phyloP scores from a whole-genome alignment of 2,329 filamentous ascomycete species.

The Phaeosphaeriaceae sp. region DNA sequence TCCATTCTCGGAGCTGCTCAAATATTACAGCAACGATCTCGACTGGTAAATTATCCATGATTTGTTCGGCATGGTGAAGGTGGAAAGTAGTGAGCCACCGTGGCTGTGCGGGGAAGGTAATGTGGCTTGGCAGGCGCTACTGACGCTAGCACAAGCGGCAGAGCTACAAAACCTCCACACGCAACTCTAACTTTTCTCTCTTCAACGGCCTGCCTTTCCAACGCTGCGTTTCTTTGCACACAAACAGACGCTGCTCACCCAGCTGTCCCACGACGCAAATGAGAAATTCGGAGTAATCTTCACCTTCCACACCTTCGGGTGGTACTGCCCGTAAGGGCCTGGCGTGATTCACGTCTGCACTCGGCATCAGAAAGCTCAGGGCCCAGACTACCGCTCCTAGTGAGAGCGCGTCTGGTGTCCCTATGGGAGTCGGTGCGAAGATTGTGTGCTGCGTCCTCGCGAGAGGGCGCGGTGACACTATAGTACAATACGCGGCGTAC shows the following conservation, averaged over 20 bases:
- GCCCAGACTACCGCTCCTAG: constrained; percentile 46
- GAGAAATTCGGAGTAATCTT: constrained; percentile 99
- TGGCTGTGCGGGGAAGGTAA: neutral
- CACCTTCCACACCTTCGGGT: constrained; percentile 61
- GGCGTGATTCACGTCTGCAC: constrained; percentile 83
- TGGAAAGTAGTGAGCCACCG: neutral
- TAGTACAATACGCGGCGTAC: constrained; percentile 95
- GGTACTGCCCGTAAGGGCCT: constrained; percentile 83
- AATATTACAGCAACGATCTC: neutral
- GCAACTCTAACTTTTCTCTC: constrained; percentile 51
- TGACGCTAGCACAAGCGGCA: constrained; percentile 25
- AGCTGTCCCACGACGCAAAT: constrained; percentile 69
- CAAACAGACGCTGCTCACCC: constrained; percentile 62
- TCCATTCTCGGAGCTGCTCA: neutral
- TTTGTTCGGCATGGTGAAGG: neutral
- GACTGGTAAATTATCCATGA: constrained; percentile 4
- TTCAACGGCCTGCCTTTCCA: constrained; percentile 83
- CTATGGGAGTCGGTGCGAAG: constrained; percentile 95
- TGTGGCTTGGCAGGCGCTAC: neutral
- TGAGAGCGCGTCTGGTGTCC: constrained; percentile 51
- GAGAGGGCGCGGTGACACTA: constrained; percentile 68
- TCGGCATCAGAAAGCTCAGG: constrained; percentile 91
- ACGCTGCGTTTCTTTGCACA: constrained; percentile 97
- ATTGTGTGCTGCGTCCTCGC: constrained; percentile 73
- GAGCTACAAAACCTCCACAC: constrained; percentile 43